Evolutionary conservation across 2,329 filamentous ascomycete genomes (phyloP), one percentile per base, ranked within the genome.

Genomic region (Aspergillus aculeatinus): DNA sequence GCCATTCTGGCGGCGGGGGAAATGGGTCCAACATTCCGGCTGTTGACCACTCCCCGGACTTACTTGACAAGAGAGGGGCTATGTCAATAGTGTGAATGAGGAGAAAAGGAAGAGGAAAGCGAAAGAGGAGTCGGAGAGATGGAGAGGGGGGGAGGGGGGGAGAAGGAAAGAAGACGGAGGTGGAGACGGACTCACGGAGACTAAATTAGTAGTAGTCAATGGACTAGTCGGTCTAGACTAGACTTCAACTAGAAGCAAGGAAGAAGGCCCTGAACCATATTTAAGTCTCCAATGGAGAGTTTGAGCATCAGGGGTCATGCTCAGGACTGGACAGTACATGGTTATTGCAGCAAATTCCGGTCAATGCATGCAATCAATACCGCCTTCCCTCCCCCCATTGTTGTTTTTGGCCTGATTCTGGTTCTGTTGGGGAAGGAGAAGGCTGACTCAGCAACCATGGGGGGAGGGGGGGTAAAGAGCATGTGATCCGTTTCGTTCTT

Each of bases 1-100:
- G 80, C 74, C 78, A 79, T 57, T 73, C 70, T n/a, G 86, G 84
- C 7, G 83, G 76, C 21, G 81, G 75, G 6, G 74, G 74, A 39
- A 80, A 66, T 54, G 78, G 79, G 63, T 81, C 78, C 61, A 79
- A 68, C 78, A 80, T 80, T 52, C 57, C 73, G 65, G 51, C 51
- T 55, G 62, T 53, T 57, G 63, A 63, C 64, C 61, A 53, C 61
- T 51, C 54, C 60, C 31, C 51, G 23, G 19, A 19, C 12, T 25
- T 14, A 19, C 12, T 25, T 14, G 14, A 53, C 19, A 31, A 39
- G 6, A 5, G 31, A 16, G 11, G 21, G 44, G 35, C 12, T 42
- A 52, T 29, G 14, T 48, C 35, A 25, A 48, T 27, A 47, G 12
- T 47, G 35, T 27, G 49, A 21, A 52, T 23, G 58, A 44, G 44